phyloP scores from a whole-genome alignment of 73 alveolate genomes.

The Stentor coeruleus region DNA sequence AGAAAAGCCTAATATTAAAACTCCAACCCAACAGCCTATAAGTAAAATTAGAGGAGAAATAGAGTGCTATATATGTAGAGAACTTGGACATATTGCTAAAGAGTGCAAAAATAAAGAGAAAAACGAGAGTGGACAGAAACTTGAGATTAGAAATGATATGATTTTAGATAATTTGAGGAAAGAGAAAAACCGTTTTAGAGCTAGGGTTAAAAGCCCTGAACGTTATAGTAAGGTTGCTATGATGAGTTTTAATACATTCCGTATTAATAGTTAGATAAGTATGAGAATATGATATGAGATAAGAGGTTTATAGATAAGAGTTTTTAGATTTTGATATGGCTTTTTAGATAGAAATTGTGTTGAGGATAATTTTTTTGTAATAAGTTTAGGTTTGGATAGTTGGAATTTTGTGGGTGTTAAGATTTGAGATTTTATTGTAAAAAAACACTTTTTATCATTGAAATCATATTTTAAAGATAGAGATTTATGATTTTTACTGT shows the following conservation, averaged over 20 bases:
- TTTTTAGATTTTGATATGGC: too few relatives aligned
- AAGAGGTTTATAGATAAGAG: too few relatives aligned
- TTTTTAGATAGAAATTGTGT: too few relatives aligned
- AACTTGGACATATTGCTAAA: constrained; percentile 30
- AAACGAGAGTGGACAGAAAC: constrained; percentile 16
- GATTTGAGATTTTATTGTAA: too few relatives aligned
- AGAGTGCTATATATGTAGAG: constrained; percentile 31
- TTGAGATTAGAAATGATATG: neutral
- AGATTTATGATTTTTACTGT: too few relatives aligned
- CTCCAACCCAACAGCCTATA: neutral
- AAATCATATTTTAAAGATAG: too few relatives aligned
- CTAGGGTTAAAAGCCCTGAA: constrained; percentile 23
- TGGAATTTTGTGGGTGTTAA: too few relatives aligned
- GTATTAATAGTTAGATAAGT: neutral
- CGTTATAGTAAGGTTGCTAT: neutral
- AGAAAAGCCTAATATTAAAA: neutral
- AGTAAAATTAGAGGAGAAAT: neutral
- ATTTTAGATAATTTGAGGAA: constrained; percentile 10
- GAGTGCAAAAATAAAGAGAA: constrained; percentile 26
- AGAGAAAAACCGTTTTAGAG: constrained; percentile 16
- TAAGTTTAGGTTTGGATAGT: too few relatives aligned
- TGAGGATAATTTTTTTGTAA: too few relatives aligned
- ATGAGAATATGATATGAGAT: too few relatives aligned
- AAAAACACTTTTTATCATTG: too few relatives aligned
- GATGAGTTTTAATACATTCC: neutral